Percentiles rank a stretch among this genome's conserved stretches.
phyloP scores from a whole-genome alignment of 2,329 filamentous ascomycete species.

The Phialophora macrospora region DNA sequence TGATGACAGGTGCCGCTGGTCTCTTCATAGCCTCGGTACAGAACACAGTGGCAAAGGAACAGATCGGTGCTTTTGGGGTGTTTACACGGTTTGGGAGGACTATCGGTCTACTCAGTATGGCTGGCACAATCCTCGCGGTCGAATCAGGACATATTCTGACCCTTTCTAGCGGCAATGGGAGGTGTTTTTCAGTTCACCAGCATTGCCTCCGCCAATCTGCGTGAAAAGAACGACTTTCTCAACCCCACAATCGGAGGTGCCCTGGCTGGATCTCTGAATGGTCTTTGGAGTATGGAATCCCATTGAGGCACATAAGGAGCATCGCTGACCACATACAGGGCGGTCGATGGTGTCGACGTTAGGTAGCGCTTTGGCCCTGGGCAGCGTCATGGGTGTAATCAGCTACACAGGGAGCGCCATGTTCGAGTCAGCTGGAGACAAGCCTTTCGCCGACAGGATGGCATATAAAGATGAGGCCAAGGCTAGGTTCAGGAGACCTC shows the following conservation, averaged over 20 bases:
- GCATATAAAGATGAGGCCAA: constrained; percentile 73
- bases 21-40: constrained; percentile 76
- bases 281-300: constrained; percentile 67
- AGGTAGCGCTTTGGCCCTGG: constrained; percentile 67
- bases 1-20: constrained; percentile 70
- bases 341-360: constrained; percentile 72
- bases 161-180: constrained; percentile 67
- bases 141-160: constrained; percentile 27
- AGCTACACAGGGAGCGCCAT: constrained; percentile 69
- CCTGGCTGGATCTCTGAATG: constrained; percentile 72
- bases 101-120: constrained; percentile 69
- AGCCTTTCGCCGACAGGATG: constrained; percentile 71
- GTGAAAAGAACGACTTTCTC: constrained; percentile 78
- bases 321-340: constrained; percentile 48
- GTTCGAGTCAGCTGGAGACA: constrained; percentile 52
- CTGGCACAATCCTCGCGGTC: background rate
- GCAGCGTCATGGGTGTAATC: constrained; percentile 65
- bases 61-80: constrained; percentile 79
- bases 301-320: constrained; percentile 14
- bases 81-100: constrained; percentile 78
- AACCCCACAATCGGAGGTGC: constrained; percentile 79
- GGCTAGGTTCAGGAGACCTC: constrained; percentile 73
- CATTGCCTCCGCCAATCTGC: constrained; percentile 78
- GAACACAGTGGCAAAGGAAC: constrained; percentile 83
- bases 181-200: constrained; percentile 78